Evolutionary conservation across 1,284 basidiomycete species (phyloP), one percentile per base, ranked within the genome.

Genomic region (Cryptococcus hybrid): DNA sequence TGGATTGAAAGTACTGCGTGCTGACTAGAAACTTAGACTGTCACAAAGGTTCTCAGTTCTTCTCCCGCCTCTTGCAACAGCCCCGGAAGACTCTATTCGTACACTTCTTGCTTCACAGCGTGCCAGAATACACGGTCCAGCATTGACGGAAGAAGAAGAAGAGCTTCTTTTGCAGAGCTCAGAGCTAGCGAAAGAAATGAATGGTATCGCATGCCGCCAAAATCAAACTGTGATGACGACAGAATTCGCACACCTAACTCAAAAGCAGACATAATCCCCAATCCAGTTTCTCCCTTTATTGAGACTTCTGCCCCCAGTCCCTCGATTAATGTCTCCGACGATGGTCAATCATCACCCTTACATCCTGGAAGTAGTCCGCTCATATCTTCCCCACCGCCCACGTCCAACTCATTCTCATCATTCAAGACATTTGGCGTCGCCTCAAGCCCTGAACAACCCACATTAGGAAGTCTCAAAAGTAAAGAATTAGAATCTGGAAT

Each of bases 31-130:
- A 30, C 30, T 12, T 35, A 74, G 75, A 7, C 56, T 76, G 34
- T 68, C 72, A 3, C 63, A 74, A 55, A 66, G 72, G 8, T 77
- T 77, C 69, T 75, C 73, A 1, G 67, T 75, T 34, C 71, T 77
- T 48, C 57, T 75, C 5, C 73, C 75, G 6, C 60, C 66, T 2
- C 58, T 75, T 12, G 61, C 67, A 2, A 59, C 60, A 11, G 68
- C 66, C 7, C 67, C 71, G 7, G 73, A 75, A 47, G 61, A 56
- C 6, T 66, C 69, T 2, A 56, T 77, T 7, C 65, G 75, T 15
- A 58, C 59, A 8, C 58, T 74, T 7, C 60, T 77, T 9, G 73
- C 73, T 3, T 67, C 68, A 18, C 75, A 77, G 52, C 60, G 75
- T 24, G 65, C 63, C 11, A 62, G 70, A 8, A 55, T 55, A 8